Evolutionary conservation across 1,284 basidiomycete genomes (phyloP).

Genomic region (Ceratobasidium sp.): DNA sequence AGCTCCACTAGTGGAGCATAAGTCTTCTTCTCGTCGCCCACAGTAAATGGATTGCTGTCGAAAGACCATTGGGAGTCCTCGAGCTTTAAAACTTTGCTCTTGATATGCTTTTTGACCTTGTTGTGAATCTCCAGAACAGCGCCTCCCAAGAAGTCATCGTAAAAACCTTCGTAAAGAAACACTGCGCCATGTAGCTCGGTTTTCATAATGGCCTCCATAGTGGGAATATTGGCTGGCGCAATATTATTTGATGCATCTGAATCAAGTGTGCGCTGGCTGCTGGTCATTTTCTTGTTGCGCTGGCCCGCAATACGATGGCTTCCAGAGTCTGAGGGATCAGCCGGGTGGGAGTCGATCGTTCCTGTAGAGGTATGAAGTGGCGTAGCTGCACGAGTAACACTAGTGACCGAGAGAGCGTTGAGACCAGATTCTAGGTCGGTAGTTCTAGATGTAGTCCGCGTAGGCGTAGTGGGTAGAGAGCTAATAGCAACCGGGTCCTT

Average conservation of each 20-base stretch:
- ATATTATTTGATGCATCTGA: not conserved
- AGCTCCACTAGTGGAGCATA: not conserved
- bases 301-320: not conserved
- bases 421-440: no score
- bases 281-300: not conserved
- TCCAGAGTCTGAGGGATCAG: not conserved
- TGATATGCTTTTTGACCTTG: no score
- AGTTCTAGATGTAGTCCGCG: no score
- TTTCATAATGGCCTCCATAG: constrained; percentile 2
- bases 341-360: not conserved
- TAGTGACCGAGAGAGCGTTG: no score
- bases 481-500: no score
- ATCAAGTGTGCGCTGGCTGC: not conserved
- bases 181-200: not conserved
- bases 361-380: not conserved
- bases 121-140: not conserved
- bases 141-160: not conserved
- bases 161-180: not conserved
- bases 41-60: not conserved
- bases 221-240: not conserved
- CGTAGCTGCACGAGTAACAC: no score
- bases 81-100: no score
- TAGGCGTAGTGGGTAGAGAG: no score
- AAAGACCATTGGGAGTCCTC: not conserved
- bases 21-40: not conserved